Percentiles rank a stretch among this genome's conserved stretches.
Evolutionary conservation across 371 early-diverging fungal species (phyloP).

Genomic region (Choanephora cucurbitarum): DNA sequence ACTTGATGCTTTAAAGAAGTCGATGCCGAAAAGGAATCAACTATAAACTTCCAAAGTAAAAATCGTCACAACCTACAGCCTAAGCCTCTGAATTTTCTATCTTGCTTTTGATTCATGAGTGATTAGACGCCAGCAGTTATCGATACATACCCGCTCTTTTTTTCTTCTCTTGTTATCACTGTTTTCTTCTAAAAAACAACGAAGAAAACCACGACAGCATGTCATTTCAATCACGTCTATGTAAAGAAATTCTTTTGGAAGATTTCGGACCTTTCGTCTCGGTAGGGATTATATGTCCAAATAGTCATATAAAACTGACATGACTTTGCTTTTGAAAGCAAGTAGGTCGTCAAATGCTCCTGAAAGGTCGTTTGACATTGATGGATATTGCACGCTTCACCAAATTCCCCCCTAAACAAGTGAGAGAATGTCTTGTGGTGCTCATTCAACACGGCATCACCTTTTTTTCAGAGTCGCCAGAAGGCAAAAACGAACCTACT

Average conservation of each 20-base stretch:
- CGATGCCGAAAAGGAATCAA: not conserved
- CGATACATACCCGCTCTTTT: no score
- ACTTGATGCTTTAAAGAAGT: no score
- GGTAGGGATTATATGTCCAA: constrained; percentile 29
- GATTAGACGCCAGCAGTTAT: no score
- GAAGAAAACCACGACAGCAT: constrained; percentile 17
- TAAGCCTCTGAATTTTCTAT: constrained; percentile 17
- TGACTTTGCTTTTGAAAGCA: constrained; percentile 36
- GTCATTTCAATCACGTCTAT: constrained; percentile 46
- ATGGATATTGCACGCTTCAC: constrained; percentile 47
- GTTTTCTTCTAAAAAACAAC: no score
- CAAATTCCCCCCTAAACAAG: constrained; percentile 32
- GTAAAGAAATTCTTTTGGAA: constrained; percentile 48
- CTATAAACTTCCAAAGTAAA: constrained; percentile 5
- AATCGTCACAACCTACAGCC: constrained; percentile 5
- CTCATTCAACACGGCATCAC: constrained; percentile 47
- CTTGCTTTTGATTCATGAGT: no score
- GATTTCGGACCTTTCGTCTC: constrained; percentile 50
- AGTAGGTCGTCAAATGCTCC: constrained; percentile 40
- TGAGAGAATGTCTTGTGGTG: constrained; percentile 41
- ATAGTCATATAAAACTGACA: constrained; percentile 14
- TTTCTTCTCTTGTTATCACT: no score
- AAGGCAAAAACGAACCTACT: constrained; percentile 59
- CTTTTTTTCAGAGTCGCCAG: constrained; percentile 51
- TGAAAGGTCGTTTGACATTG: constrained; percentile 48